Base-by-base conservation (phyloP, 1,284 basidiomycete species). In the Tilletia walkeri region DNA sequence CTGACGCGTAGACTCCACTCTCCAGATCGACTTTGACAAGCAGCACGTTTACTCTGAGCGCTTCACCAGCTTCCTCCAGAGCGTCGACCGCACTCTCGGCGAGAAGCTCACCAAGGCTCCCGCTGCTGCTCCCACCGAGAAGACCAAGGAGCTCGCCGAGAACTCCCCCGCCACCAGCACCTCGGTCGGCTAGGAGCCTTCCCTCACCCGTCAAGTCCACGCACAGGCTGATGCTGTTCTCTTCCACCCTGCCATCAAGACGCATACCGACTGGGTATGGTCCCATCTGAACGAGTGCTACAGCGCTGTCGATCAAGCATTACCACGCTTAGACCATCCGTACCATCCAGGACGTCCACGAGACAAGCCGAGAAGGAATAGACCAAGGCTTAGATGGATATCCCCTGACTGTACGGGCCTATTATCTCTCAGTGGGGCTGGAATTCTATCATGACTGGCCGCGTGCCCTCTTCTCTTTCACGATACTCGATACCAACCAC, bases 301-400 rank as follows among this genome's bases (percentile, higher is more conserved):
- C 76, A 78, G 76, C 65, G 72, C 74, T 53, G 71, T 76, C 56
- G 71, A 80, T 87, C 68, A 77, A 84, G 70, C 79, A 84, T 0
- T 94, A 93, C 84, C 94, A 94, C 85, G 92, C 91, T 9, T 85
- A 85, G 30, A 92, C 92, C 0, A 87, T 89, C 39, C 94, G 94
- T 84, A 90, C 93, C 80, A 89, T 92, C 18, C 82, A 87, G 48
- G 92, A 94, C 80, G 92, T 94, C 68, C 93, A 94, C 80, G 92
- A 93, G 79, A 93, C 88, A 88, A 36, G 87, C 87, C 30, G 84
- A 86, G 70, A 88, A 91, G 61, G 71, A 73, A 47, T 65, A 72
- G 38, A 30, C 54, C 54, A 56, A 56, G 54, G 41, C 41, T 12
- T 45, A n/a, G n/a, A n/a, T n/a, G n/a, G n/a, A n/a, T n/a, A n/a